Base-by-base conservation (phyloP, 805 yeast genomes). In the Saturnispora silvae region DNA sequence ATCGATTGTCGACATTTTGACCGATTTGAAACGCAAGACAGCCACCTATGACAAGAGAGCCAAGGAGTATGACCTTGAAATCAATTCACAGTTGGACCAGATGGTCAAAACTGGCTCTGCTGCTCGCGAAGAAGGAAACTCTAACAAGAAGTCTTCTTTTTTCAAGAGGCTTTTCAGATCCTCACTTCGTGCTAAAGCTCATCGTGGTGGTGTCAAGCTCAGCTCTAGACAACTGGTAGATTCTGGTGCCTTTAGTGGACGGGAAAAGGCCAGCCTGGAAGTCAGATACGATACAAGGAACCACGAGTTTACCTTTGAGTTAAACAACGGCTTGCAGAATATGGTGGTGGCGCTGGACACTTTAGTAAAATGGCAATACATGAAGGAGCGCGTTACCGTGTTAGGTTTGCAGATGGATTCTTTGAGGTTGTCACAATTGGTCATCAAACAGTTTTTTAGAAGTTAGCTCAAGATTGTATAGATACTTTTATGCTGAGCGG, bases 251-350 rank as follows among this genome's bases (percentile, higher is more conserved):
- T 17, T 44, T 16, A 28, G 13, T 7, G 5, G 19, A 5, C 20
- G 11, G n/a, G n/a, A 15, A 11, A 30, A 29, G 20, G 24, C 23
- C 19, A 75, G 72, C 43, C 75, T 89, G 51, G 73, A 81, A 59
- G 77, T 85, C 51, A 72, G 81, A 44, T 80, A 89, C 51, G 83
- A 82, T 48, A 65, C 71, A 6, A 89, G 89, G 2, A 68, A n/a
- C 6, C 28, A 25, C n/a, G 6, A 67, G 20, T 85, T 84, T 51
- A 70, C 71, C 4, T 64, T 92, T 17, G 92, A 4, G 74, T 70
- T 52, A 68, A 77, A 46, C 4, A 52, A 59, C 23, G 68, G 63
- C 26, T 65, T 27, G 20, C 23, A 8, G 17, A 11, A 24, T 3
- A 29, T 28, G 13, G 28, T 71, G 10, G 54, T 89, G 16, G 68